phyloP scores from a whole-genome alignment of 371 early-diverging fungal species.

The Coemansia linderi region DNA sequence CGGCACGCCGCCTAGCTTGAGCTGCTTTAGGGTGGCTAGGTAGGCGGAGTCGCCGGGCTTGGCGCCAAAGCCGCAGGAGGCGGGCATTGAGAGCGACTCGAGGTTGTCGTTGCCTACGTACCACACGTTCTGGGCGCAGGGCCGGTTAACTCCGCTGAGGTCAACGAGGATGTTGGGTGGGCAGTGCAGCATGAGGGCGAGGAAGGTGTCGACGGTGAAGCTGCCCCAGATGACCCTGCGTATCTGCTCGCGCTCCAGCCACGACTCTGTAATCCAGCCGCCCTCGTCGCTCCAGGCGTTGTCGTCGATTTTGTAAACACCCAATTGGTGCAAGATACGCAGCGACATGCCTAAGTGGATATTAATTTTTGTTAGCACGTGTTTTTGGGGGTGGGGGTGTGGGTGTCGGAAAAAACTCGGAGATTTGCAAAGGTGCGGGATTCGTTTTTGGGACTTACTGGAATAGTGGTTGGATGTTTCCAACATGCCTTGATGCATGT shows the following conservation, averaged over 20 bases:
- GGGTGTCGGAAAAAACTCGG: slow-evolving; percentile 26
- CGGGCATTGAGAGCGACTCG: slow-evolving; percentile 17
- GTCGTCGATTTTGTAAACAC: slow-evolving; percentile 43
- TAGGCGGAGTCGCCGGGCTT: slow-evolving; percentile 40
- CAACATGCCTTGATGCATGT: slow-evolving; percentile 40
- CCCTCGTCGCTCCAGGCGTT: slow-evolving; percentile 30
- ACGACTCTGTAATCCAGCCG: slow-evolving; percentile 40
- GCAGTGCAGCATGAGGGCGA: slow-evolving; percentile 42
- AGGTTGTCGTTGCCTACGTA: slow-evolving; percentile 45
- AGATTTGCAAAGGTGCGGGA: not conserved
- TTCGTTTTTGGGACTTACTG: slow-evolving; percentile 24
- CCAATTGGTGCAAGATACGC: slow-evolving; percentile 40
- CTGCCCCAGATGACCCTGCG: slow-evolving; percentile 42
- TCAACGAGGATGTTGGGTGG: slow-evolving; percentile 38
- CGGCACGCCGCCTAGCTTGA: slow-evolving; percentile 29
- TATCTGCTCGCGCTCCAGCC: slow-evolving; percentile 50
- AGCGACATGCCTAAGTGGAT: slow-evolving; percentile 31
- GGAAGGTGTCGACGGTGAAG: slow-evolving; percentile 43
- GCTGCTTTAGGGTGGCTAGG: slow-evolving; percentile 22
- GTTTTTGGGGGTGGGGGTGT: no score
- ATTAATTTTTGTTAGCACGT: no score
- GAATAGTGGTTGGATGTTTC: slow-evolving; percentile 43
- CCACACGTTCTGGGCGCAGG: slow-evolving; percentile 44
- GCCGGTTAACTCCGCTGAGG: slow-evolving; percentile 48
- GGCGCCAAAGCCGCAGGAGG: not conserved